Base-by-base conservation (phyloP, 2,329 filamentous ascomycete genomes). In the Tolypocladium tropicale region DNA sequence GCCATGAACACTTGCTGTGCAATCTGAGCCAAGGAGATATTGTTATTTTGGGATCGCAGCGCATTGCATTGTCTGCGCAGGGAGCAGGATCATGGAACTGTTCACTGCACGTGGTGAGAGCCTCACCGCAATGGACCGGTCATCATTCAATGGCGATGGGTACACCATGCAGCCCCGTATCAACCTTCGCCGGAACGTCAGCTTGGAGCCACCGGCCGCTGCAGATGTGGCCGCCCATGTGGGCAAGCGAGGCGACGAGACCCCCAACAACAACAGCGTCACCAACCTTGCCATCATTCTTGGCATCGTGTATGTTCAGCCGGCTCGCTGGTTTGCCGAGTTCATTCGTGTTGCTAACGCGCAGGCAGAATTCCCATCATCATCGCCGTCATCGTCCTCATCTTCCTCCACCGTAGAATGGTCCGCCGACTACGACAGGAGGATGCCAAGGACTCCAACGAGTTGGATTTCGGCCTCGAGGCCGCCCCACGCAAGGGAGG, bases 381-480 rank as follows among this genome's bases (percentile, higher is more conserved):
- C 33, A 74, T 81, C 58, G 86, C 88, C 23, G 68, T 87, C 1
- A 67, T 83, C 52, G 80, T 90, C 1, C 75, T 96, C 41, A 66
- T 92, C 61, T 86, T 85, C 66, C 79, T 99, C 37, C 92, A 96
- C 68, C 83, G 90, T 54, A 82, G 90, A 69, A 88, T 90, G 65
- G 73, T 89, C 41, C 83, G 81, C 68, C 90, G 84, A 65, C 78
- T 90, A 60, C 77, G 78, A 55, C 74, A 78, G 57, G 94, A 99
- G 73, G 94, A 99, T 73, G 79, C 81, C 21, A 84, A 88, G 60
- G 92, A 96, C 70, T 89, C 90, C 62, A 90, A 95, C 72, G 92
- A 90, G 0, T 80, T 97, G 67, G 94, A 99, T 70, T 99, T 96
- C 68, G 94, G 94, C 37, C 73, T 96, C 67, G 90, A 74, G 39